Conservation (phyloP, 2,329 filamentous ascomycete species). For the Fusarium redolens region DNA sequence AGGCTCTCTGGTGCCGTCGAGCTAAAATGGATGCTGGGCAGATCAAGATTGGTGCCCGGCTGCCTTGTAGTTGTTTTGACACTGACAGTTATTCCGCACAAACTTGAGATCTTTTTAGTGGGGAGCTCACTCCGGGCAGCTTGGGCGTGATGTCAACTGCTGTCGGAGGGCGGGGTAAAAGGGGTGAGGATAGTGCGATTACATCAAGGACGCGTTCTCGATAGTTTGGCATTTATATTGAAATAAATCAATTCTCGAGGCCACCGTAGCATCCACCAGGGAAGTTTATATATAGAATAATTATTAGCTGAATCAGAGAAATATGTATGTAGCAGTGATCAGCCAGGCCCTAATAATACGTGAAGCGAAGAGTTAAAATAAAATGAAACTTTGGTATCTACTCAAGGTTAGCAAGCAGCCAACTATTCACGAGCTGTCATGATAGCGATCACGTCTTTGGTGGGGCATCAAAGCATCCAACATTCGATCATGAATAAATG, state of each 20-base stretch:
- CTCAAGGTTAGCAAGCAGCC: not conserved
- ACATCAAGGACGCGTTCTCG: constrained; percentile 21
- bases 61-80: constrained; percentile 21
- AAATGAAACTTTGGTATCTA: not conserved
- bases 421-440: constrained; percentile 18
- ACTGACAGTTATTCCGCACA: constrained; percentile 3
- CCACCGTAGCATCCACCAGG: not conserved
- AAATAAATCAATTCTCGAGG: not conserved
- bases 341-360: not conserved
- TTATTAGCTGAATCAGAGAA: not conserved
- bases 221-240: not conserved
- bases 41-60: not conserved
- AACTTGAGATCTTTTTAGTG: constrained; percentile 27
- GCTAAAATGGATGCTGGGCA: not conserved
- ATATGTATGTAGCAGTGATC: not conserved
- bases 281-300: not conserved
- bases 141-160: constrained; percentile 32
- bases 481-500: constrained; percentile 13
- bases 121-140: constrained; percentile 10
- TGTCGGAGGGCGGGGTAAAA: constrained; percentile 39
- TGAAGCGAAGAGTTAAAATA: not conserved
- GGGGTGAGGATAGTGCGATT: constrained; percentile 42
- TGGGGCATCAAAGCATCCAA: constrained; percentile 30
- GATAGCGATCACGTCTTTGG: constrained; percentile 25
- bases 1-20: not conserved